These are phyloP conservation scores for Coemansia sp. DNA, from an alignment of 371 early-diverging fungal species.

Conservation along the genomic window DNA sequence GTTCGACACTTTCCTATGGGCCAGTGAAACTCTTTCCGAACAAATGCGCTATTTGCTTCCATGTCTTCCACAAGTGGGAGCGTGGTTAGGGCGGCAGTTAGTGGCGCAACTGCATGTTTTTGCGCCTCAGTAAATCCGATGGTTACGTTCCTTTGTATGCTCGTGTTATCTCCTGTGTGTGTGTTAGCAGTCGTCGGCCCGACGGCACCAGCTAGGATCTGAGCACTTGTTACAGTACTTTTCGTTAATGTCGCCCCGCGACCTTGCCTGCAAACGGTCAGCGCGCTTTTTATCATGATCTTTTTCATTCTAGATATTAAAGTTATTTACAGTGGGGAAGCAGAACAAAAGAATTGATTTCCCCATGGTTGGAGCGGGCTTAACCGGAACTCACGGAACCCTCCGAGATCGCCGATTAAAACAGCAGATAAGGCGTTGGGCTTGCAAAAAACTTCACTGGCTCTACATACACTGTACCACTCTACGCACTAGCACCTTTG, in stretches of 20 bases:
- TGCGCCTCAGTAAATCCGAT: background rate
- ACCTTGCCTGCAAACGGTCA: background rate
- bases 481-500: too few relatives aligned
- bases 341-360: background rate
- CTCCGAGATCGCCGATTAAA: background rate
- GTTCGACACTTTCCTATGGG: conserved; percentile 18
- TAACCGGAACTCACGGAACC: background rate
- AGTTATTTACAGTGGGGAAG: background rate
- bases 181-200: background rate
- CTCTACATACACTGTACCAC: too few relatives aligned
- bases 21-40: conserved; percentile 38
- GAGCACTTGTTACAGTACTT: background rate
- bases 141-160: background rate
- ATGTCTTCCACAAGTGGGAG: conserved; percentile 12
- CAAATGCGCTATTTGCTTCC: background rate
- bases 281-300: background rate
- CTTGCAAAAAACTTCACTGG: too few relatives aligned
- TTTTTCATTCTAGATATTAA: background rate
- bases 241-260: background rate
- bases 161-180: background rate
- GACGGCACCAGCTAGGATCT: background rate
- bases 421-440: background rate
- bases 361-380: background rate
- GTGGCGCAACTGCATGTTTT: background rate
- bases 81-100: background rate